Conservation (phyloP, 441 rosid genomes). For the Bruguiera hainesii region DNA sequence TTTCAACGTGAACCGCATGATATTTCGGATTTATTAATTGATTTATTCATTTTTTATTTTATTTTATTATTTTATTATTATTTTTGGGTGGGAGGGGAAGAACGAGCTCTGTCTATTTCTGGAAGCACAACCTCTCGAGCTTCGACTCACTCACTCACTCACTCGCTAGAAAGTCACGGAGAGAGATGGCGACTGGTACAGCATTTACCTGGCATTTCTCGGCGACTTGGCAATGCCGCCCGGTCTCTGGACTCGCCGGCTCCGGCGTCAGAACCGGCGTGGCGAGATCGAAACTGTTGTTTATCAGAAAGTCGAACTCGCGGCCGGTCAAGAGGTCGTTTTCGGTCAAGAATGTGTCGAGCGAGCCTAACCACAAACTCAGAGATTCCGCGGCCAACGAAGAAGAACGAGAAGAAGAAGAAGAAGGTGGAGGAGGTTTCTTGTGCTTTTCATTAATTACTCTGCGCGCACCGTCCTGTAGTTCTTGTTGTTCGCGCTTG, state of each 20-base stretch:
- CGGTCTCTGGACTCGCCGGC: conserved; percentile 36
- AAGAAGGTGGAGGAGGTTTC: conserved; percentile 24
- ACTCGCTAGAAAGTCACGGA: background rate
- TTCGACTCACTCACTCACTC: no score
- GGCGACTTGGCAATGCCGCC: conserved; percentile 28
- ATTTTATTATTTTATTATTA: no score
- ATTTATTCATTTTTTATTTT: no score
- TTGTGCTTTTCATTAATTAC: background rate
- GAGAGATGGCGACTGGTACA: conserved; percentile 24
- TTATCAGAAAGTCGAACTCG: conserved; percentile 31
- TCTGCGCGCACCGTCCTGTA: no score
- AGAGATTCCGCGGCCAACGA: conserved; percentile 21
- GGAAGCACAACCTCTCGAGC: no score
- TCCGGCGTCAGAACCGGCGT: conserved; percentile 24
- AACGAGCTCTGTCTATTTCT: no score
- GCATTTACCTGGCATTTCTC: conserved; percentile 29
- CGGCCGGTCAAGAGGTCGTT: conserved; percentile 25
- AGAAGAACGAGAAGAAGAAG: conserved; percentile 39
- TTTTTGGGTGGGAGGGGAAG: no score
- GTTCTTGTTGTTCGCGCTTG: no score
- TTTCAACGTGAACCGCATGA: no score
- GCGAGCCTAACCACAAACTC: conserved; percentile 39
- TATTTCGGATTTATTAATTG: no score
- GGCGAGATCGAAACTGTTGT: conserved; percentile 35
- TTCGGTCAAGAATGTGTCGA: conserved; percentile 41